A percentile compares a stretch with the other conserved stretches of the same genome.
Evolutionary conservation across 1,284 basidiomycete genomes (phyloP).

Genomic region (Trichosporon inkin): DNA sequence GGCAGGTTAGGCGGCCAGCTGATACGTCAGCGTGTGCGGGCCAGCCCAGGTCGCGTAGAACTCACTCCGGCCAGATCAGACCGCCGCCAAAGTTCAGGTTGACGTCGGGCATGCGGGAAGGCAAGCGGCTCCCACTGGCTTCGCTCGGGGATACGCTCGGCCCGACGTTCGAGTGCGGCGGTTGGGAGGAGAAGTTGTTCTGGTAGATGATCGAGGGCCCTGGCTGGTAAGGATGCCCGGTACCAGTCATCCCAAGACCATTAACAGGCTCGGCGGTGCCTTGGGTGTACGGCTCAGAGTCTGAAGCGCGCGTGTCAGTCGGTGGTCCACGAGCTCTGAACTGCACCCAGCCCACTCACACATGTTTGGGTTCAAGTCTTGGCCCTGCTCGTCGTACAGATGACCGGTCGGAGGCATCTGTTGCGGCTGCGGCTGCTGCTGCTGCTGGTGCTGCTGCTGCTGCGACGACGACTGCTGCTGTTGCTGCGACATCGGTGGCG

Average conservation of each 20-base stretch:
- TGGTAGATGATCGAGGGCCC: neutral
- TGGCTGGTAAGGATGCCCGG: neutral
- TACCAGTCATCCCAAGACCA: neutral
- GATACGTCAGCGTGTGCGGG: conserved; percentile 2
- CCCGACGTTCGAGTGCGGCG: neutral
- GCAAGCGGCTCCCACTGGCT: neutral
- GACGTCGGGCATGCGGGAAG: neutral
- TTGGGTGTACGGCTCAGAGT: conserved; percentile 2
- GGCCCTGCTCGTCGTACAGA: neutral
- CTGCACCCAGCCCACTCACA: neutral
- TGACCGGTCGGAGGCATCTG: neutral
- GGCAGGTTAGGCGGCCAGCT: conserved; percentile 44
- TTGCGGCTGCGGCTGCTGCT: neutral
- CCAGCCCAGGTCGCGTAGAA: neutral
- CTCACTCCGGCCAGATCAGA: conserved; percentile 35
- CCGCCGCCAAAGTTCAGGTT: neutral
- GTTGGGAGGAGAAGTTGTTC: neutral
- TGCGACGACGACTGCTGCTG: neutral
- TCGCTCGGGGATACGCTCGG: neutral
- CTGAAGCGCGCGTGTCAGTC: neutral
- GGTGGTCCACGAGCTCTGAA: neutral
- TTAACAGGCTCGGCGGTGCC: neutral
- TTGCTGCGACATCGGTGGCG: neutral
- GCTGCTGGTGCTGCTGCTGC: conserved; percentile 5
- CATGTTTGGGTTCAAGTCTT: neutral